A percentile compares a stretch with the other conserved stretches of the same genome.
phyloP scores from a whole-genome alignment of 768 basidiomycete species.

The Gymnopilus junonius region DNA sequence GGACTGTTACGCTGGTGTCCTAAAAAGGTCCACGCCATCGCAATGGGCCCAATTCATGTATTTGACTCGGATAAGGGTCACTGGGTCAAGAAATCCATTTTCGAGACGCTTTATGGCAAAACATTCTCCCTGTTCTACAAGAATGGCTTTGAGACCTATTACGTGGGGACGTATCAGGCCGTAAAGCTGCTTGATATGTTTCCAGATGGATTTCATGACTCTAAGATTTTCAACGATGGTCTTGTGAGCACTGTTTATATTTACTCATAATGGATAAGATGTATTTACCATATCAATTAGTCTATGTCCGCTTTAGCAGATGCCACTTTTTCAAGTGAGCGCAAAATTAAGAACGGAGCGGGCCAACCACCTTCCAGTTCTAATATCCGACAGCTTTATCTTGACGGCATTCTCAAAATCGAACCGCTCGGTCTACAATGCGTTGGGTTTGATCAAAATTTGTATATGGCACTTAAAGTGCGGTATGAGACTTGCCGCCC shows the following conservation, averaged over 20 bases:
- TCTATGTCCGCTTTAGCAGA: background rate
- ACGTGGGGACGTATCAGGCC: conserved; percentile 9
- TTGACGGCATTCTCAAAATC: conserved; percentile 7
- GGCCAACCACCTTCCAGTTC: background rate
- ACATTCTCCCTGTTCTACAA: conserved; percentile 7
- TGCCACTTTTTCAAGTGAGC: background rate
- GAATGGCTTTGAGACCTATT: background rate
- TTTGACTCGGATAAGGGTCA: background rate
- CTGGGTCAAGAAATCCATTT: conserved; percentile 5
- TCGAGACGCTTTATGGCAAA: conserved; percentile 5
- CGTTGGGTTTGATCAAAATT: conserved; percentile 14
- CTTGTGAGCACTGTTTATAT: background rate
- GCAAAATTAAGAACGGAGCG: background rate
- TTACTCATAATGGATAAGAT: background rate
- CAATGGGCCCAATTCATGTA: background rate
- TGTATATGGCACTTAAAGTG: conserved; percentile 12
- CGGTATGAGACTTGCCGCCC: background rate
- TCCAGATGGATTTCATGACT: background rate
- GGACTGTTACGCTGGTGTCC: conserved; percentile 1
- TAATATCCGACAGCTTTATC: background rate
- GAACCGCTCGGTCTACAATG: conserved; percentile 23
- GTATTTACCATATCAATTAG: background rate
- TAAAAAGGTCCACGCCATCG: background rate
- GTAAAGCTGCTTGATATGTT: background rate
- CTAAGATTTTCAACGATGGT: background rate